Evolutionary conservation across 2,329 filamentous ascomycete genomes (phyloP).

Genomic region (Teratosphaeria viscida): DNA sequence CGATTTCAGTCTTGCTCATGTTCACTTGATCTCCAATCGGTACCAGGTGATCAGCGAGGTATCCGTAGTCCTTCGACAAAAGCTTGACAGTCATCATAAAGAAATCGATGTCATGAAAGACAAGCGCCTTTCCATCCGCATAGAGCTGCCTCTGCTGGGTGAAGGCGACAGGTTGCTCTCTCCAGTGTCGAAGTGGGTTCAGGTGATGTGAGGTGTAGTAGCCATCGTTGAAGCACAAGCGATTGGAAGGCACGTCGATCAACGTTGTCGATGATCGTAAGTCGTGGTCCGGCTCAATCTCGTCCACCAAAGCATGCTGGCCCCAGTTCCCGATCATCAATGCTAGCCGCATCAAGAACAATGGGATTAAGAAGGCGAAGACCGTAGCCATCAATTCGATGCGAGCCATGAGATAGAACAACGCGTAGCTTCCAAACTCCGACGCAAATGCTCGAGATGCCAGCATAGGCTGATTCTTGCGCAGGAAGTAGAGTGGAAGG

Average conservation of each 20-base stretch:
- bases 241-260: constrained; percentile 55
- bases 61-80: constrained; percentile 59
- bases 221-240: constrained; percentile 73
- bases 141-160: constrained; percentile 59
- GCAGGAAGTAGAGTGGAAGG: constrained; percentile 61
- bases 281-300: constrained; percentile 63
- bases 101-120: constrained; percentile 75
- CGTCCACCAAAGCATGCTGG: constrained; percentile 71
- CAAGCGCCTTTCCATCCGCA: constrained; percentile 55
- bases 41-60: constrained; percentile 59
- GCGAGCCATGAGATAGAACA: constrained; percentile 41
- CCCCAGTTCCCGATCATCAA: constrained; percentile 80
- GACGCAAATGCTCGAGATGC: constrained; percentile 49
- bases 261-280: constrained; percentile 70
- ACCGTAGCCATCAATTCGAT: constrained; percentile 46
- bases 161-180: constrained; percentile 66
- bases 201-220: constrained; percentile 79
- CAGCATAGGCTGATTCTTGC: constrained; percentile 46
- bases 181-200: constrained; percentile 70
- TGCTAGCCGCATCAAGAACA: constrained; percentile 55
- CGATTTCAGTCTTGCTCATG: constrained; percentile 54
- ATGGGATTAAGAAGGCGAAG: constrained; percentile 57
- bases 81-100: constrained; percentile 52
- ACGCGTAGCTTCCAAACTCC: constrained; percentile 49
- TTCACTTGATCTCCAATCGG: constrained; percentile 62